Percentiles rank a stretch among this genome's conserved stretches.
phyloP scores from a whole-genome alignment of 768 basidiomycete genomes.

The Leucogyrophana mollusca region DNA sequence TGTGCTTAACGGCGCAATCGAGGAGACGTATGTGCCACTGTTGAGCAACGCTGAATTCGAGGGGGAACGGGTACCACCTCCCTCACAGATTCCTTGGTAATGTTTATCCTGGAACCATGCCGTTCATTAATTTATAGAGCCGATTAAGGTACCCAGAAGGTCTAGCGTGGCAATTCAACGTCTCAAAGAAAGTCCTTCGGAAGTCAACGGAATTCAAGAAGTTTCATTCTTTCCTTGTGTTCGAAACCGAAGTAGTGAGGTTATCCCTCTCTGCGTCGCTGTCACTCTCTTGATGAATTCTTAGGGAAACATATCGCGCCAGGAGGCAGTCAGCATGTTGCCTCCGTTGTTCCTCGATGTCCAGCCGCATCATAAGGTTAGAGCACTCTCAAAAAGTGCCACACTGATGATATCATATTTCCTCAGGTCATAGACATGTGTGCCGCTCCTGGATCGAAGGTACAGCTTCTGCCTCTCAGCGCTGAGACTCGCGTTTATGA shows the following conservation, averaged over 20 bases:
- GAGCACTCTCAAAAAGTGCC: constrained; percentile 16
- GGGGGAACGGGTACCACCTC: constrained; percentile 71
- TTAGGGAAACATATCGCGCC: constrained; percentile 92
- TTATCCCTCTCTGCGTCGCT: constrained; percentile 9
- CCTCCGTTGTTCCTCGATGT: constrained; percentile 94
- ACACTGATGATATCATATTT: not conserved
- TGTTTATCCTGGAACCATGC: constrained; percentile 11
- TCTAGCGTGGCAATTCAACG: constrained; percentile 96
- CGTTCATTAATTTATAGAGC: not conserved
- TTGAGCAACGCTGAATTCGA: constrained; percentile 76
- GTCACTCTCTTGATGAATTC: not conserved
- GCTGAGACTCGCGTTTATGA: not conserved
- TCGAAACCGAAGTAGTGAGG: constrained; percentile 95
- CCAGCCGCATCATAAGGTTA: constrained; percentile 82
- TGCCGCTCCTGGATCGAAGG: constrained; percentile 97
- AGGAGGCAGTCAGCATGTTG: constrained; percentile 99
- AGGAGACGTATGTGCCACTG: constrained; percentile 73
- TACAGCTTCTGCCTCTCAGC: constrained; percentile 21
- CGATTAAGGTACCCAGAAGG: constrained; percentile 84
- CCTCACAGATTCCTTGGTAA: constrained; percentile 84
- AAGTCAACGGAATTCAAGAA: constrained; percentile 89
- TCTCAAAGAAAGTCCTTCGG: constrained; percentile 83
- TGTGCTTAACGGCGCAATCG: constrained; percentile 79
- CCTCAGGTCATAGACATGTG: constrained; percentile 91
- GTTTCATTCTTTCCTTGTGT: constrained; percentile 95